These are phyloP conservation scores for Aspergillus proliferans DNA, from an alignment of 2,329 filamentous ascomycete species.

Conservation along the genomic window DNA sequence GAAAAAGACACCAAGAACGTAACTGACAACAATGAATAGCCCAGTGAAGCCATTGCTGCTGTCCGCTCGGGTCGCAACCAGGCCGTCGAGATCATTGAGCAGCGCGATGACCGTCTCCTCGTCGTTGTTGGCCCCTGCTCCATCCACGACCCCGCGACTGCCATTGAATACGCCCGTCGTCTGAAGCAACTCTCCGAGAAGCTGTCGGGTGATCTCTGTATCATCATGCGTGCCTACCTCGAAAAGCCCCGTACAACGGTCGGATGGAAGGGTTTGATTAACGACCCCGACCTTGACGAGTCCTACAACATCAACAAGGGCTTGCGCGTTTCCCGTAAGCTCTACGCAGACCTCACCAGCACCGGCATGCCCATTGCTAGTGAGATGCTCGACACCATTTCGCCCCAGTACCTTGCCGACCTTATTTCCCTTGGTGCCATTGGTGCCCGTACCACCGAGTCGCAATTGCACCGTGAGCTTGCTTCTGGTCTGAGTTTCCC, in stretches of 20 bases:
- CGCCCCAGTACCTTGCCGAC: constrained; percentile 93
- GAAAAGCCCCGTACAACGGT: constrained; percentile 98
- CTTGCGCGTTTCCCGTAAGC: constrained; percentile 79
- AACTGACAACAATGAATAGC: constrained; percentile 23
- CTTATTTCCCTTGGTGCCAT: constrained; percentile 93
- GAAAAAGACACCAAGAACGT: constrained; percentile 29
- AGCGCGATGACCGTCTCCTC: constrained; percentile 74
- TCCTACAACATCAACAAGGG: constrained; percentile 99
- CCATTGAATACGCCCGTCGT: constrained; percentile 78
- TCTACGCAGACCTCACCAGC: constrained; percentile 84
- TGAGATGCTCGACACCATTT: constrained; percentile 99
- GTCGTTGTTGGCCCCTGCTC: constrained; percentile 95
- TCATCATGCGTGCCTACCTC: constrained; percentile 97
- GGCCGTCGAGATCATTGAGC: constrained; percentile 67
- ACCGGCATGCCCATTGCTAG: constrained; percentile 89
- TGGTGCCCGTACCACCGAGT: constrained; percentile 92
- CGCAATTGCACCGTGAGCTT: constrained; percentile 90
- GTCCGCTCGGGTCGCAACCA: constrained; percentile 45
- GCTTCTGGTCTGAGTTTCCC: constrained; percentile 94
- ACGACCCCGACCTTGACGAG: constrained; percentile 95
- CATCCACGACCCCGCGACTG: constrained; percentile 85
- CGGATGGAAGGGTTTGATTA: constrained; percentile 98
- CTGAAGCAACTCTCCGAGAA: constrained; percentile 72
- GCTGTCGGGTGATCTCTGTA: constrained; percentile 74
- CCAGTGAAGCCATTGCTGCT: constrained; percentile 33